phyloP scores from a whole-genome alignment of 495 filamentous ascomycete genomes.

The Venustampulla echinocandica region DNA sequence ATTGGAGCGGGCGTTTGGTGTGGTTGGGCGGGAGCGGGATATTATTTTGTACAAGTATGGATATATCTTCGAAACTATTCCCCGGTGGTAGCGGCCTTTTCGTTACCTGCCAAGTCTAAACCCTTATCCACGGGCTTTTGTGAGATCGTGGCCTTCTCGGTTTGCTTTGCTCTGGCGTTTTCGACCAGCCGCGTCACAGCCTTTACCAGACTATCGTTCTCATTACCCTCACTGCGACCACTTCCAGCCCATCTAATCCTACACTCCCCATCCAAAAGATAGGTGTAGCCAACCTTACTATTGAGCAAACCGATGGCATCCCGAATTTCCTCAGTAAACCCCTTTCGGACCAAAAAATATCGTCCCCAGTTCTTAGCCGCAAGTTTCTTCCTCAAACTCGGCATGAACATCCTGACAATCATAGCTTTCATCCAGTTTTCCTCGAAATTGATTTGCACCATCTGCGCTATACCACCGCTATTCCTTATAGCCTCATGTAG shows the following conservation, averaged over 20 bases:
- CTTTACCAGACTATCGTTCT: conserved; percentile 62
- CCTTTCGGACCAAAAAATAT: conserved; percentile 79
- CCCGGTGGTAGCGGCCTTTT: conserved; percentile 7
- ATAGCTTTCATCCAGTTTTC: conserved; percentile 66
- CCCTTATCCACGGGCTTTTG: neutral
- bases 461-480: conserved; percentile 49
- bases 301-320: conserved; percentile 78
- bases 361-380: conserved; percentile 52
- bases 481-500: conserved; percentile 45
- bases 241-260: conserved; percentile 93
- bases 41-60: conserved; percentile 23
- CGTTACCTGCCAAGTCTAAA: neutral
- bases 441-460: conserved; percentile 80
- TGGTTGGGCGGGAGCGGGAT: conserved; percentile 6
- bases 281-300: conserved; percentile 86
- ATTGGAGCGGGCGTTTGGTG: conserved; percentile 21
- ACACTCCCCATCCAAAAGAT: conserved; percentile 78
- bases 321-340: conserved; percentile 62
- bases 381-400: conserved; percentile 47
- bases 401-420: conserved; percentile 63
- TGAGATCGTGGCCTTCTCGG: neutral
- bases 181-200: conserved; percentile 60
- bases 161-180: conserved; percentile 37
- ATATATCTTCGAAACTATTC: conserved; percentile 17
- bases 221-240: conserved; percentile 59